These are phyloP conservation scores for Suillus ampliporus DNA, from an alignment of 768 basidiomycete species.

Conservation along the genomic window DNA sequence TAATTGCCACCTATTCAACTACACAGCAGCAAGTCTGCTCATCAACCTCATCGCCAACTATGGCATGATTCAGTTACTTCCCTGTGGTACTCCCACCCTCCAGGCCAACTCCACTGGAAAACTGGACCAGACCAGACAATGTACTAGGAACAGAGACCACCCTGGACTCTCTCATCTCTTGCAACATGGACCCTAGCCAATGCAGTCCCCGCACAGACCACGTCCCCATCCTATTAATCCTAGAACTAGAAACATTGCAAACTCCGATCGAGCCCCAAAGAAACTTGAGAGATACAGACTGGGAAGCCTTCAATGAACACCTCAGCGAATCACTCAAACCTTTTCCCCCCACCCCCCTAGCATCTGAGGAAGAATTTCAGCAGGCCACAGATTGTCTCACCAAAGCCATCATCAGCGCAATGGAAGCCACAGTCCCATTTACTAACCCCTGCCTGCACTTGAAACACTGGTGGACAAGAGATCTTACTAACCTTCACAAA, in stretches of 20 bases:
- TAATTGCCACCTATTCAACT: constrained; percentile 30
- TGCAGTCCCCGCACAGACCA: neutral
- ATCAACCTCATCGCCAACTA: constrained; percentile 13
- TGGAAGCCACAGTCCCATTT: constrained; percentile 12
- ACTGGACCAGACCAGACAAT: constrained; percentile 18
- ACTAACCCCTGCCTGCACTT: constrained; percentile 18
- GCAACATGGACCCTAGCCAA: neutral
- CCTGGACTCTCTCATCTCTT: neutral
- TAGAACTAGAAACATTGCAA: neutral
- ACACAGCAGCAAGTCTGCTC: neutral
- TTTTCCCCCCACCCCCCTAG: neutral
- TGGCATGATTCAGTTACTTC: constrained; percentile 10
- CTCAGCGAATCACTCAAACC: neutral
- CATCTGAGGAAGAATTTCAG: neutral
- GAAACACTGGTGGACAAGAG: constrained; percentile 27
- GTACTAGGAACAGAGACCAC: constrained; percentile 5
- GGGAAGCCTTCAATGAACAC: constrained; percentile 2
- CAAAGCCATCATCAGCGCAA: neutral
- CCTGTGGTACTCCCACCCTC: constrained; percentile 2
- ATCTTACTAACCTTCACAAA: constrained; percentile 11
- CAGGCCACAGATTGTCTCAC: neutral
- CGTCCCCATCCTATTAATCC: neutral
- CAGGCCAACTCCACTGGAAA: constrained; percentile 1
- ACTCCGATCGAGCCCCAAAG: neutral
- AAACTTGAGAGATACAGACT: constrained; percentile 7